Evolutionary conservation across 2,329 filamentous ascomycete species (phyloP).

Genomic region (Monosporascus sp.): DNA sequence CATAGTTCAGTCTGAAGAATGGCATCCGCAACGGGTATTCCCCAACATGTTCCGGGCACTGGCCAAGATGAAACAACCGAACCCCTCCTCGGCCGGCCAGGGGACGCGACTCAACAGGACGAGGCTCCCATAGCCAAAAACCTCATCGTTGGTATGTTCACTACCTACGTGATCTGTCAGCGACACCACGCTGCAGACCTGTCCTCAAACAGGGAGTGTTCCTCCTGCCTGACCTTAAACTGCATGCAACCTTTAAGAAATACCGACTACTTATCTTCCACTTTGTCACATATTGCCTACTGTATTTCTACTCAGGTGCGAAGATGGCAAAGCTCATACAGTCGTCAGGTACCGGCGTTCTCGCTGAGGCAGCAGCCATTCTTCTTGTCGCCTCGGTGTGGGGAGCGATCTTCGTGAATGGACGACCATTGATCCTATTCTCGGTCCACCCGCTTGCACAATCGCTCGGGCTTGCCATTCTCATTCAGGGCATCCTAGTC

Average conservation of each 20-base stretch:
- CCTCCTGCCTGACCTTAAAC: not conserved
- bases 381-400: conserved; percentile 73
- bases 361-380: conserved; percentile 74
- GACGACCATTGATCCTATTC: conserved; percentile 64
- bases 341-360: conserved; percentile 64
- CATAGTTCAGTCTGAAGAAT: conserved; percentile 35
- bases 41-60: conserved; percentile 41
- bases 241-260: too few relatives aligned
- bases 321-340: conserved; percentile 27
- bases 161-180: not conserved
- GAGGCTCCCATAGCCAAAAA: conserved; percentile 62
- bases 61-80: conserved; percentile 54
- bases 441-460: conserved; percentile 77
- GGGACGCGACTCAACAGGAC: conserved; percentile 67
- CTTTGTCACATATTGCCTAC: not conserved
- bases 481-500: conserved; percentile 75
- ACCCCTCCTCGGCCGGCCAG: conserved; percentile 64
- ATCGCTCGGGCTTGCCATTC: conserved; percentile 62
- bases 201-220: too few relatives aligned
- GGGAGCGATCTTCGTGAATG: conserved; percentile 65
- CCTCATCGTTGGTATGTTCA: conserved; percentile 61
- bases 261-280: not conserved
- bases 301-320: not conserved
- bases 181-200: not conserved
- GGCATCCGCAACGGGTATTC: conserved; percentile 65